phyloP scores from a whole-genome alignment of 371 early-diverging fungal genomes.

The Lichtheimia ramosa region DNA sequence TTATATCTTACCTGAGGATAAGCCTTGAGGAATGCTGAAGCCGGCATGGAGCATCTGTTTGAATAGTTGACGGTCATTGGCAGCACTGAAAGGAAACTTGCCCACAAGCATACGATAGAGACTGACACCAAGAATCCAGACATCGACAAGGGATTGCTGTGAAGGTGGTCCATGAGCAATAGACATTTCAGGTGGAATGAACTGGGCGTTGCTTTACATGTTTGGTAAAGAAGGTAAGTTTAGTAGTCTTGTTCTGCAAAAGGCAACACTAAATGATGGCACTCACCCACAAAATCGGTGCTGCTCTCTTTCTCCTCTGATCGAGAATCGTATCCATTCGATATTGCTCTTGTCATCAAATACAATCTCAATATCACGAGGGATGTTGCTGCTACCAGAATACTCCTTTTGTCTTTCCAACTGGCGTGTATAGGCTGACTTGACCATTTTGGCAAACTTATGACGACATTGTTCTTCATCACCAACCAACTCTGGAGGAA shows the following conservation, averaged over 20 bases:
- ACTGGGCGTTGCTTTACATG: conserved; percentile 31
- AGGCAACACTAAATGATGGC: background rate
- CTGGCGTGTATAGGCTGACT: conserved; percentile 18
- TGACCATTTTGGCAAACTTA: conserved; percentile 22
- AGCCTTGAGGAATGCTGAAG: conserved; percentile 27
- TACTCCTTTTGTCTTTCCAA: background rate
- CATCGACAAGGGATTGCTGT: conserved; percentile 20
- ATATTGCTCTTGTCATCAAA: conserved; percentile 14
- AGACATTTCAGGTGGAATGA: conserved; percentile 40
- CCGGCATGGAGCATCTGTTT: conserved; percentile 37
- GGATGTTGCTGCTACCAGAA: background rate
- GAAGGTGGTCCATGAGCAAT: conserved; percentile 4
- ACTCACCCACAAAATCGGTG: conserved; percentile 25
- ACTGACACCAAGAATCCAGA: conserved; percentile 47
- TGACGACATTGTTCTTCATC: conserved; percentile 23
- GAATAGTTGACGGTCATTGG: conserved; percentile 28
- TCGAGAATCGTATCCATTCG: conserved; percentile 16
- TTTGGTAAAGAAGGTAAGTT: too few species aligned
- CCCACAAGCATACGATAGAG: conserved; percentile 44
- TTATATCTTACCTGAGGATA: conserved; percentile 31
- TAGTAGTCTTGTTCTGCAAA: background rate
- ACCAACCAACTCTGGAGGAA: background rate
- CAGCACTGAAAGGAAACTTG: conserved; percentile 33
- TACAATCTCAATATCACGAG: background rate
- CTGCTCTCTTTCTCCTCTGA: conserved; percentile 11